Conservation (phyloP, 345 rosid species). For the Citrus sp. region DNA sequence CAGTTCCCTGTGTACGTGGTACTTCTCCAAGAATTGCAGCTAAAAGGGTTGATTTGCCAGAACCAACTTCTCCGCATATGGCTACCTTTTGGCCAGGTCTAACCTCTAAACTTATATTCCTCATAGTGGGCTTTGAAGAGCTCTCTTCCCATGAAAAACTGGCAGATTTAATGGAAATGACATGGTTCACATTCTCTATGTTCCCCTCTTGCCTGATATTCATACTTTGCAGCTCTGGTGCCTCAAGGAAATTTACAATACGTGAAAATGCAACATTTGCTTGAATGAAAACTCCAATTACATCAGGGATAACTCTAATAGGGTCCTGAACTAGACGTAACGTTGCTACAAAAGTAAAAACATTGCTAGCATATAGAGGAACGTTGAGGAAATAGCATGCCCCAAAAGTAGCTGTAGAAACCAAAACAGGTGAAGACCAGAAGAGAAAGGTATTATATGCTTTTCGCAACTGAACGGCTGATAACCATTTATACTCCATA, state of each 20-base stretch:
- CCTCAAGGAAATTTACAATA: constrained; percentile 72
- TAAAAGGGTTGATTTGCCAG: constrained; percentile 91
- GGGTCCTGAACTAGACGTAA: constrained; percentile 92
- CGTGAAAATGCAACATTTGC: constrained; percentile 88
- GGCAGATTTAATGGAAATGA: constrained; percentile 53
- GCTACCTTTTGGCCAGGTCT: constrained; percentile 73
- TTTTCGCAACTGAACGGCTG: constrained; percentile 74
- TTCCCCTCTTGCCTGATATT: constrained; percentile 36
- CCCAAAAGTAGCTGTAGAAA: constrained; percentile 82
- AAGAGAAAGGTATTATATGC: constrained; percentile 68
- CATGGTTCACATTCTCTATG: constrained; percentile 20
- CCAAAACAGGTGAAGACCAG: constrained; percentile 91
- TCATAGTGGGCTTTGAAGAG: constrained; percentile 50
- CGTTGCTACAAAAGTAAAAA: constrained; percentile 92
- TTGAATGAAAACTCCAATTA: constrained; percentile 79
- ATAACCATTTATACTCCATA: constrained; percentile 60
- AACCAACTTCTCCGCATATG: constrained; percentile 94
- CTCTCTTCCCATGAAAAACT: constrained; percentile 82
- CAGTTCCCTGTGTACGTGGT: constrained; percentile 62
- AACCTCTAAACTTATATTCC: constrained; percentile 55
- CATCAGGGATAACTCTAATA: constrained; percentile 74
- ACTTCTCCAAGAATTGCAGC: constrained; percentile 93
- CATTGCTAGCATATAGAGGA: constrained; percentile 80
- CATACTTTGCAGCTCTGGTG: constrained; percentile 74
- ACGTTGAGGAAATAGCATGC: constrained; percentile 76